Base-by-base conservation (phyloP, 2,329 filamentous ascomycete genomes). In the Zasmidium cellare region DNA sequence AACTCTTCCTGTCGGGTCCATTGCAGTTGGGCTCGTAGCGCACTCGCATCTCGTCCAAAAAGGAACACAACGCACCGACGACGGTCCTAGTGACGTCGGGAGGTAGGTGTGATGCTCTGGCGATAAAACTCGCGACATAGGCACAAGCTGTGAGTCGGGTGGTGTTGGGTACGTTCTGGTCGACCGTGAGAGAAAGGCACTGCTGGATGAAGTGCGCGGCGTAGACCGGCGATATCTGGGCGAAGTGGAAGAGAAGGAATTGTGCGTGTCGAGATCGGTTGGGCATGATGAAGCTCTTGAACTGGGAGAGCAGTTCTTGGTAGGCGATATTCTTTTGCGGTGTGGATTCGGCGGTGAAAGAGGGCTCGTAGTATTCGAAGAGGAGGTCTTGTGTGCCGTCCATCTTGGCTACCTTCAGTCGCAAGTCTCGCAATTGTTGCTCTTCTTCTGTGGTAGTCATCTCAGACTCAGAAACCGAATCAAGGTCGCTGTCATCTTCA, bases 221-320 rank as follows among this genome's bases (percentile, higher is more conserved):
- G 49, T 96, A 84, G 46, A 84, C 82, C 25, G 89, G 87, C 9
- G 91, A 90, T 57, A 84, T 84, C 74, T 99, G 93, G 16, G 90
- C 90, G 72, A 96, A 97, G 75, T 97, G 93, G 76, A 99, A 99
- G 51, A 97, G 83, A 49, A 99, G 84, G 68, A 97, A 99, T 69
- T 99, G 94, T 0, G 92, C 92, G 73, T 97, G 93, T 31, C 94
- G 87, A 22, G 92, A 96, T 65, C 91, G 90, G 14, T 92, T 96
- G 2, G 92, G 92, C 25, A 99, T 82, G 58, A 99, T 91, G 69
- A 92, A 91, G 71, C 85, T 89, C 60, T 88, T 85, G 70, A 99
- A 99, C 71, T 96, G 92, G 50, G 87, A 84, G 24, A 97, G 81
- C 41, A 99, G 82, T 55, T 90, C 86, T 53, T 90, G 87, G 66